Percentiles rank a stretch among this genome's conserved stretches.
phyloP scores from a whole-genome alignment of 495 filamentous ascomycete species.

The Penicillium soppii region DNA sequence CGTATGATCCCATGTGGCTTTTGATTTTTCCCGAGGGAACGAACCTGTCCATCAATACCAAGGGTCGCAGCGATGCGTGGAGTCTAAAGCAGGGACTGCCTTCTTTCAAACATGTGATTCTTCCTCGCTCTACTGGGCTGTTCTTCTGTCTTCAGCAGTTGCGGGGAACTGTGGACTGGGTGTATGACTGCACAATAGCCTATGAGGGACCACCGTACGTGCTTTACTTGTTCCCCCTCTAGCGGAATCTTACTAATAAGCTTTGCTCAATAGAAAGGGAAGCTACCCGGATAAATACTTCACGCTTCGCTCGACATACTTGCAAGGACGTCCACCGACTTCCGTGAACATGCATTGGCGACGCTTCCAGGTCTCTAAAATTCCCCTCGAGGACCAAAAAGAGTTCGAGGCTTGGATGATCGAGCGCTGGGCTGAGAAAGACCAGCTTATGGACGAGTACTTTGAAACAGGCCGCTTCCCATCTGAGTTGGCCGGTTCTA shows the following conservation, averaged over 20 bases:
- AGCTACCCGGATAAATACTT: slow-evolving; percentile 66
- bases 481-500: slow-evolving; percentile 49
- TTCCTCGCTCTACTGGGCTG: slow-evolving; percentile 64
- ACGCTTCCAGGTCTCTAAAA: slow-evolving; percentile 54
- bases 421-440: slow-evolving; percentile 63
- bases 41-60: slow-evolving; percentile 60
- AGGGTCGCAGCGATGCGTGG: slow-evolving; percentile 52
- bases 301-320: slow-evolving; percentile 61
- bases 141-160: slow-evolving; percentile 64
- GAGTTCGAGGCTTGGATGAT: slow-evolving; percentile 59
- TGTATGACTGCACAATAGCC: slow-evolving; percentile 68
- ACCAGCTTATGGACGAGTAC: slow-evolving; percentile 58
- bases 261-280: slow-evolving; percentile 43
- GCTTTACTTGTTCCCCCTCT: background rate
- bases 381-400: slow-evolving; percentile 58
- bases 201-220: slow-evolving; percentile 70
- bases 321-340: slow-evolving; percentile 65
- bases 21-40: slow-evolving; percentile 71
- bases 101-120: slow-evolving; percentile 54
- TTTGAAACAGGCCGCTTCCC: slow-evolving; percentile 61
- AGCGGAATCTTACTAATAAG: slow-evolving; percentile 9
- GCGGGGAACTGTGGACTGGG: slow-evolving; percentile 58
- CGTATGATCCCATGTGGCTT: slow-evolving; percentile 68
- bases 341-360: slow-evolving; percentile 73
- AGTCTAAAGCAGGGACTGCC: slow-evolving; percentile 53